Base-by-base conservation (phyloP, 208 protist genomes). In the Acanthamoeba quina region DNA sequence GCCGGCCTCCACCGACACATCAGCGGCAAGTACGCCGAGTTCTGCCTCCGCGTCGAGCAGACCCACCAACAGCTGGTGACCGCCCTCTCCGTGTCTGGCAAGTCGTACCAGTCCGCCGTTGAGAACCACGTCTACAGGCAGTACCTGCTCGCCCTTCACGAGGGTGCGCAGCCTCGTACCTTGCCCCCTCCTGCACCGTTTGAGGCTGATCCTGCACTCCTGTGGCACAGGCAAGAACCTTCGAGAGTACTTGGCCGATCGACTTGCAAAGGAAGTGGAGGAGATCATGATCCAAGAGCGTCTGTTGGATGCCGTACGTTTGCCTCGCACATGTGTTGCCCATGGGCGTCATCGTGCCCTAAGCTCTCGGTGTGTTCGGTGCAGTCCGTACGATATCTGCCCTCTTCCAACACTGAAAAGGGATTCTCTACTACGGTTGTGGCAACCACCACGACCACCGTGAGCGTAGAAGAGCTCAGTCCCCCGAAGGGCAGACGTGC, bases 201-300 rank as follows among this genome's bases (percentile, higher is more conserved):
- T 29, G 26, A 31, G 5, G 31, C 29, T 37, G 60, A 66, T n/a
- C n/a, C n/a, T 7, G 24, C 21, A 26, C 64, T 72, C n/a, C 21
- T 3, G 58, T 15, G 64, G 7, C 10, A 1, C 64, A 72, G 64
- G 64, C 29, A 72, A 72, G 15, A 29, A 72, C 31, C 64, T 72
- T 31, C 5, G 64, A 72, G 64, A 72, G 31, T 37, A 72, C 64
- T 29, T 72, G 21, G 64, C 64, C 17, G 11, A 29, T 41, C 64
- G 31, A 21, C 64, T 37, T 3, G 64, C 26, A 24, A 72, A 72
- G 26, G 64, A 72, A 37, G 31, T 72, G 24, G 64, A 72, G 31
- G 64, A 72, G 24, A n/a, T 72, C 64, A 72, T 72, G 64, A 21
- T 72, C 26, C 64, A 41, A 72, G 64, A 72, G 64, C 29, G 64